Evolutionary conservation across 768 basidiomycete species (phyloP).

Genomic region (Lactifluus pinguis): DNA sequence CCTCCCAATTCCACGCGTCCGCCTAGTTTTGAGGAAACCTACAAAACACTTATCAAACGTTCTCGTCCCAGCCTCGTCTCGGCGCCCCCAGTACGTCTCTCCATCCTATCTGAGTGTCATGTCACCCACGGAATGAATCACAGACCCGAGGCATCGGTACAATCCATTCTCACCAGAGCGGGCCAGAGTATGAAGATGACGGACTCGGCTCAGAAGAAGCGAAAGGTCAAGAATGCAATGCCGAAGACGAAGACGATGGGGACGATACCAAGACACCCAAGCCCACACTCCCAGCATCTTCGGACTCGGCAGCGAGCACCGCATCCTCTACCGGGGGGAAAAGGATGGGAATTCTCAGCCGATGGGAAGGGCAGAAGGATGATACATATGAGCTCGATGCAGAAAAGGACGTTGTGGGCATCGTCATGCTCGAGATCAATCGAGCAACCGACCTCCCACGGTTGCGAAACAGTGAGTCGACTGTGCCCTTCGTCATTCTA

Average conservation of each 20-base stretch:
- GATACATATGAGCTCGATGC: slow-evolving; percentile 52
- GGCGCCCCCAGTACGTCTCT: slow-evolving; percentile 53
- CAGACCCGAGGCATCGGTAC: slow-evolving; percentile 87
- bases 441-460: slow-evolving; percentile 77
- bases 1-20: slow-evolving; percentile 34
- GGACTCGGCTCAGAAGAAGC: slow-evolving; percentile 39
- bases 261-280: slow-evolving; percentile 24
- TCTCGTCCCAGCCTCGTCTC: slow-evolving; percentile 61
- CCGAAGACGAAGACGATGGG: slow-evolving; percentile 28
- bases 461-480: slow-evolving; percentile 71
- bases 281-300: slow-evolving; percentile 6
- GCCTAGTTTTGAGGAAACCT: slow-evolving; percentile 53
- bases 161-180: slow-evolving; percentile 49
- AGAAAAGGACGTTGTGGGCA: slow-evolving; percentile 79
- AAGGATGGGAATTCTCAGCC: slow-evolving; percentile 29
- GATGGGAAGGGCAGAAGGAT: slow-evolving; percentile 31
- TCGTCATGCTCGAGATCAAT: slow-evolving; percentile 90
- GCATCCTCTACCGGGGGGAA: slow-evolving; percentile 23
- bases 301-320: slow-evolving; percentile 20
- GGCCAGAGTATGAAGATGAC: slow-evolving; percentile 62
- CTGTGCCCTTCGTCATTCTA: not conserved
- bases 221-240: slow-evolving; percentile 23
- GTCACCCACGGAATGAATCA: not conserved
- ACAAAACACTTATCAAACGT: slow-evolving; percentile 51
- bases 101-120: not conserved